phyloP scores from a whole-genome alignment of 768 basidiomycete genomes.

The Leucocoprinus sp. region DNA sequence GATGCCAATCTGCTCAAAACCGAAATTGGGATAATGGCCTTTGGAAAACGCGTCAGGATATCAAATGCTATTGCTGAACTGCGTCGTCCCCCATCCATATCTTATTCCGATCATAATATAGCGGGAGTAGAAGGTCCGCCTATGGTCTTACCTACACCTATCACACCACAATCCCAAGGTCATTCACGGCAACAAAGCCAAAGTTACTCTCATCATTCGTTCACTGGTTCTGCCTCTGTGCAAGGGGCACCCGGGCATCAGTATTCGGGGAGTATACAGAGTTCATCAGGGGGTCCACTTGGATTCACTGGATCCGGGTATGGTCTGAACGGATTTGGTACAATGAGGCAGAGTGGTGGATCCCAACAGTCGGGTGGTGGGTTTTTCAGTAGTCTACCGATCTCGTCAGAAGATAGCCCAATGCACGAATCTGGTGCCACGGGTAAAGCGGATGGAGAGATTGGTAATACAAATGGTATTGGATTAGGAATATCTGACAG shows the following conservation, averaged over 20 bases:
- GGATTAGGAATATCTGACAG: constrained; percentile 5
- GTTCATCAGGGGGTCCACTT: constrained; percentile 36
- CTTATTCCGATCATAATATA: constrained; percentile 38
- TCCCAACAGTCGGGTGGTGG: constrained; percentile 8
- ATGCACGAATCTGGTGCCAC: neutral
- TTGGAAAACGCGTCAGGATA: constrained; percentile 91
- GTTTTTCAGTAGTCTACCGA: neutral
- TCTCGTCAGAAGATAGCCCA: neutral
- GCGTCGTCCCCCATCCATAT: constrained; percentile 58
- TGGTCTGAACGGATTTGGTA: constrained; percentile 15
- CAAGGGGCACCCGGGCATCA: constrained; percentile 16
- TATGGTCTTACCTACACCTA: constrained; percentile 26
- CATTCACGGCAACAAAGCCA: constrained; percentile 37
- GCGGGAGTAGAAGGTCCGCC: constrained; percentile 18
- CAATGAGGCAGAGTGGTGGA: constrained; percentile 3
- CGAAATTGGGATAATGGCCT: constrained; percentile 89
- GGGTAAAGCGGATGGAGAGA: neutral
- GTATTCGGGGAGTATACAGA: constrained; percentile 28
- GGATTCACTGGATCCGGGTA: constrained; percentile 11
- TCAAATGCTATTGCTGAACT: constrained; percentile 89
- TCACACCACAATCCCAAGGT: constrained; percentile 10
- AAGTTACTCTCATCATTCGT: constrained; percentile 37
- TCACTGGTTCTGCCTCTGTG: constrained; percentile 20
- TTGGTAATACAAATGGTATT: neutral
- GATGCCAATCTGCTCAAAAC: constrained; percentile 85